phyloP scores from a whole-genome alignment of 768 basidiomycete genomes.

The Termitomyces titanicus region DNA sequence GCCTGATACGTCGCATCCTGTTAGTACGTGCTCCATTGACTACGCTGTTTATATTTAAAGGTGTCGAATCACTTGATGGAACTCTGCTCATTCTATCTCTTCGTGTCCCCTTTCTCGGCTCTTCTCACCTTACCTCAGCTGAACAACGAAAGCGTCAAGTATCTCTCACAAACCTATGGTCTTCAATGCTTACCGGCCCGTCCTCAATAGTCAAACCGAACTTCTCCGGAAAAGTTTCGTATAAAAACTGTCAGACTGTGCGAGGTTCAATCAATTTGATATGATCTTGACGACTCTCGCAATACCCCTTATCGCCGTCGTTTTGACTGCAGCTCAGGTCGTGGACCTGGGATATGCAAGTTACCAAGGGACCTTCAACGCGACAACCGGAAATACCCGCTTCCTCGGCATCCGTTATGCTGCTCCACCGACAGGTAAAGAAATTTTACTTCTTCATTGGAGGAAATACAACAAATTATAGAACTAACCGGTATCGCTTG shows the following conservation, averaged over 20 bases:
- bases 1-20: no score
- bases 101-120: background rate
- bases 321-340: slow-evolving; percentile 14
- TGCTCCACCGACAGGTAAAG: slow-evolving; percentile 44
- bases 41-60: no score
- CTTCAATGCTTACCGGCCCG: background rate
- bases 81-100: no score
- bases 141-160: background rate
- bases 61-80: no score
- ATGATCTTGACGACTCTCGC: background rate
- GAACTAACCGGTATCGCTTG: background rate
- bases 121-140: background rate
- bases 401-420: slow-evolving; percentile 49
- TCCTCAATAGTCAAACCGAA: background rate
- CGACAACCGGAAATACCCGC: slow-evolving; percentile 27
- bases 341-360: slow-evolving; percentile 44
- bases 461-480: background rate
- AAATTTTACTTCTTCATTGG: slow-evolving; percentile 1
- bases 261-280: background rate
- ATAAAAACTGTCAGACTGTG: background rate
- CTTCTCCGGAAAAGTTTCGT: background rate
- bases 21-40: no score
- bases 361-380: slow-evolving; percentile 37
- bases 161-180: background rate
- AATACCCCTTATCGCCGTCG: background rate